These are phyloP conservation scores for Naegleria gruberi DNA, from an alignment of 208 protist genomes.

Conservation along the genomic window DNA sequence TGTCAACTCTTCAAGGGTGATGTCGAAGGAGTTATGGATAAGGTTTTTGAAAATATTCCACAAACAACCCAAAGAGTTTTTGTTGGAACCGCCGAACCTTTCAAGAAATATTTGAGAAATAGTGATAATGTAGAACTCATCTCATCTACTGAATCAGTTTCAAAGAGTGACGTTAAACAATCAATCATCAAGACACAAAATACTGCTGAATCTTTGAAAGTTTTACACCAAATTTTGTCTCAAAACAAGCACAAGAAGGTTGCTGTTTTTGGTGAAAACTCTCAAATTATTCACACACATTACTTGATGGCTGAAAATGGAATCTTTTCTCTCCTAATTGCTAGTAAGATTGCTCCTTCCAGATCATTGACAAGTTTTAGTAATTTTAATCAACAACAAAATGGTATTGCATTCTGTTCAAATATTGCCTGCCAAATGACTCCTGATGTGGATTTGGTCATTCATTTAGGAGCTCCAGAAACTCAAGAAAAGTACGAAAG, in stretches of 20 bases:
- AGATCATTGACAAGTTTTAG: neutral
- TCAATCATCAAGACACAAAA: neutral
- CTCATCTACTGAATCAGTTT: neutral
- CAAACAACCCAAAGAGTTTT: neutral
- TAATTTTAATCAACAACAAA: neutral
- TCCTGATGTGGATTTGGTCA: neutral
- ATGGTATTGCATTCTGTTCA: neutral
- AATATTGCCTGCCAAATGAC: neutral
- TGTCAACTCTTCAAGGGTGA: neutral
- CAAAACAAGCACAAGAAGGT: slow-evolving; percentile 3
- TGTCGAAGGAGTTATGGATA: neutral
- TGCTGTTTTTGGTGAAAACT: neutral
- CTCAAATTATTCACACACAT: neutral
- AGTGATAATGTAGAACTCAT: neutral
- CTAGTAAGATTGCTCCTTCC: neutral
- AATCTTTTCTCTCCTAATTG: neutral
- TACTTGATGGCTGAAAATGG: neutral
- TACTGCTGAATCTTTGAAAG: neutral
- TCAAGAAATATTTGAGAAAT: neutral
- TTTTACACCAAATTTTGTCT: neutral
- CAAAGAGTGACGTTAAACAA: neutral
- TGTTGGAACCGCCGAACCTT: neutral
- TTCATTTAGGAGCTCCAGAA: neutral
- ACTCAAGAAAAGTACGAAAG: neutral
- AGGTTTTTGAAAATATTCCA: neutral